A percentile compares a stretch with the other conserved stretches of the same genome.
These are phyloP conservation scores for Termitomyces sp. DNA, from an alignment of 768 basidiomycete genomes.

Conservation along the genomic window DNA sequence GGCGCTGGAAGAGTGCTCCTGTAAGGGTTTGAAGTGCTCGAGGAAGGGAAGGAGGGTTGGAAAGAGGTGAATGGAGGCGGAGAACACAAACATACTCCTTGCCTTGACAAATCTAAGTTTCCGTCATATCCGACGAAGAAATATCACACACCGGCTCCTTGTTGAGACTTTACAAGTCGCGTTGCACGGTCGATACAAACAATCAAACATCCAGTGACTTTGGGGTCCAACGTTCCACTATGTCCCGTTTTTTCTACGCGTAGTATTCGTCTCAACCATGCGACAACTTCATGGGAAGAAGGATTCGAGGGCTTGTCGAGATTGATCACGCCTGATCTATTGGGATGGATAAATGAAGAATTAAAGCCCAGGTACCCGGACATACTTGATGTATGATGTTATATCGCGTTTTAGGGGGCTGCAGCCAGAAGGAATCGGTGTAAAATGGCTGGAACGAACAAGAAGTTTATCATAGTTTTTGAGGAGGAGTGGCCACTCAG, in stretches of 20 bases:
- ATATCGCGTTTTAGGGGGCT: constrained; percentile 96
- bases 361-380: constrained; percentile 8
- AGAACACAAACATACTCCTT: constrained; percentile 99
- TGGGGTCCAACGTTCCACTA: constrained; percentile 97
- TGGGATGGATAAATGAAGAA: constrained; percentile 3
- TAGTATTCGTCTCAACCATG: constrained; percentile 95
- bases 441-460: constrained; percentile 94
- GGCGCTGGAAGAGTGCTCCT: constrained; percentile 97
- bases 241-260: constrained; percentile 98
- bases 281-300: constrained; percentile 98
- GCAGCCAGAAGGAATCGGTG: constrained; percentile 91
- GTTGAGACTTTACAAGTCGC: constrained; percentile 95
- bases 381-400: constrained; percentile 80
- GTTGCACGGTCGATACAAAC: constrained; percentile 99
- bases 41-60: constrained; percentile 80
- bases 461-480: constrained; percentile 99
- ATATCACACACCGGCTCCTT: constrained; percentile 76
- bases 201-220: constrained; percentile 97
- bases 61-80: constrained; percentile 79
- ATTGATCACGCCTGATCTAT: constrained; percentile 97
- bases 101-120: constrained; percentile 37
- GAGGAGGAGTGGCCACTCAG: constrained; percentile 94
- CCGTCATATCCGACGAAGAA: constrained; percentile 1
- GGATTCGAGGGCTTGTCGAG: constrained; percentile 99
- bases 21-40: constrained; percentile 95